phyloP scores from a whole-genome alignment of 1,284 basidiomycete species.

The Schizopora paradoxa region DNA sequence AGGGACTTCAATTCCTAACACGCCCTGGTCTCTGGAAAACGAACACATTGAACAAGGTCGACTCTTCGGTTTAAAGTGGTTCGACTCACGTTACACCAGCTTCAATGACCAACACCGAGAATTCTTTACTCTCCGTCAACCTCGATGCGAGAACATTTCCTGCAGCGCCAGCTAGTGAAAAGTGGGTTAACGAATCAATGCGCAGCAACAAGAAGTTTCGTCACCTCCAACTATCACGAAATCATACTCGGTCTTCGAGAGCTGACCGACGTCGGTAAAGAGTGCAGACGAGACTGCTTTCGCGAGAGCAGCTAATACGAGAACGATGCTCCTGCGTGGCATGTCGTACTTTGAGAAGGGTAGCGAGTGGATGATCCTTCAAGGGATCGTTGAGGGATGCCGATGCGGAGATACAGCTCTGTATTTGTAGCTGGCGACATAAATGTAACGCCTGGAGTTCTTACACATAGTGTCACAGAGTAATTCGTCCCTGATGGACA shows the following conservation, averaged over 20 bases:
- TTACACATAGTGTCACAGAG: too few relatives aligned
- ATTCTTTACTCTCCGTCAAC: slow-evolving; percentile 16
- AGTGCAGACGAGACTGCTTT: too few relatives aligned
- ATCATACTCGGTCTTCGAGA: slow-evolving; percentile 14
- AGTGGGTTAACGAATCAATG: neutral
- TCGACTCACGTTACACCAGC: slow-evolving; percentile 21
- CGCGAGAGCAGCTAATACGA: too few relatives aligned
- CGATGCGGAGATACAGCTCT: too few relatives aligned
- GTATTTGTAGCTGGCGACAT: too few relatives aligned
- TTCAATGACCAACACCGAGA: slow-evolving; percentile 21
- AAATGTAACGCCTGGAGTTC: too few relatives aligned
- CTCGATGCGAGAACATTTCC: slow-evolving; percentile 22
- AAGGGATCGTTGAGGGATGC: too few relatives aligned
- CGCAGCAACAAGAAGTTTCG: neutral
- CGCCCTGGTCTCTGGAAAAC: slow-evolving; percentile 3
- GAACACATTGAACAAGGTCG: neutral
- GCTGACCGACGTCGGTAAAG: slow-evolving; percentile 5
- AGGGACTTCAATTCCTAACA: slow-evolving; percentile 2
- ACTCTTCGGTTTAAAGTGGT: neutral
- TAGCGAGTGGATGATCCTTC: too few relatives aligned
- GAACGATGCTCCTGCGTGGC: too few relatives aligned
- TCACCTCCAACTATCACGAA: slow-evolving; percentile 21
- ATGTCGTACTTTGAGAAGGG: too few relatives aligned
- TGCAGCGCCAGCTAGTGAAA: slow-evolving; percentile 19
- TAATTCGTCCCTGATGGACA: too few relatives aligned